Evolutionary conservation across 495 filamentous ascomycete genomes (phyloP).

Genomic region (Neurospora sp.): DNA sequence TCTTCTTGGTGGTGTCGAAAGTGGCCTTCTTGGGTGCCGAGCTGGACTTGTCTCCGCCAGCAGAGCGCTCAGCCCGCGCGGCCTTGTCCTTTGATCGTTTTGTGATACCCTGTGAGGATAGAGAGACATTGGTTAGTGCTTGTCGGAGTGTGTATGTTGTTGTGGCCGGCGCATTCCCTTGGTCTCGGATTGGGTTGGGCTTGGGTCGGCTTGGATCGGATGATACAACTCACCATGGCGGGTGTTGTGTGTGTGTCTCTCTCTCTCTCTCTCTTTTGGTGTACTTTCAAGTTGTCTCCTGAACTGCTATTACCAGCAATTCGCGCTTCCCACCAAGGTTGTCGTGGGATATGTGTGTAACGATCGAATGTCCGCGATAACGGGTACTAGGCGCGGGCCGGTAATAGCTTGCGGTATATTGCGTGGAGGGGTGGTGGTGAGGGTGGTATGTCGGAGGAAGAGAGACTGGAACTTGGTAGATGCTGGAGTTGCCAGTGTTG

Average conservation of each 20-base stretch:
- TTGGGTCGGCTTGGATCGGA: not conserved
- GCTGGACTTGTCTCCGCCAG: slow-evolving; percentile 37
- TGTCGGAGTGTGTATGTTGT: not conserved
- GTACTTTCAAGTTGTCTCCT: not conserved
- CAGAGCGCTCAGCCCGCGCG: slow-evolving; percentile 45
- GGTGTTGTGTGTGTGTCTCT: not conserved
- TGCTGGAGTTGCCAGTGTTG: not conserved
- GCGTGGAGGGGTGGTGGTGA: not conserved
- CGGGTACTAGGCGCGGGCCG: not conserved
- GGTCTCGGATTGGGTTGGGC: not conserved
- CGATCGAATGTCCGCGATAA: not conserved
- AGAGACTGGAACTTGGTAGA: not conserved
- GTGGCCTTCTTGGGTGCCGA: slow-evolving; percentile 82
- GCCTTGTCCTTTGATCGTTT: slow-evolving; percentile 49
- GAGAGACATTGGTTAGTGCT: not conserved
- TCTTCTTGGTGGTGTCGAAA: slow-evolving; percentile 95
- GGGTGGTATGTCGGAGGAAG: not conserved
- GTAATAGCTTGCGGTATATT: not conserved
- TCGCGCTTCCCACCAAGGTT: not conserved
- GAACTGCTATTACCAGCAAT: not conserved
- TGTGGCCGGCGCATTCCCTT: not conserved
- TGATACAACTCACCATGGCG: slow-evolving; percentile 16
- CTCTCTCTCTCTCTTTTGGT: not conserved
- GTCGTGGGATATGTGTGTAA: not conserved
- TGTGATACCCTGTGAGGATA: slow-evolving; percentile 40